Conservation (phyloP, 768 basidiomycete genomes). For the Leccinum longicurvipes region DNA sequence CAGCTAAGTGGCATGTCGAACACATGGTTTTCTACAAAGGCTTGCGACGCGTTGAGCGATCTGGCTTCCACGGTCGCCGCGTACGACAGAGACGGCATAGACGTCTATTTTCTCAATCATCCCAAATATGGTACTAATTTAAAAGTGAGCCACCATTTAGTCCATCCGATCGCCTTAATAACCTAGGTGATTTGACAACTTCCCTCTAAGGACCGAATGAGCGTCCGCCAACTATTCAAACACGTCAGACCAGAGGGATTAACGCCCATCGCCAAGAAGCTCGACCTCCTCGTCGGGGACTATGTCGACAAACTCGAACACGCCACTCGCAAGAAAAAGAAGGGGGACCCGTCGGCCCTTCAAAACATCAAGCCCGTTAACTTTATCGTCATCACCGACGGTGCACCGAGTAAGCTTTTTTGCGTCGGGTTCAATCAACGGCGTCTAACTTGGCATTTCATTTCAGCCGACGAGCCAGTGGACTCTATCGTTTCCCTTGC, state of each 20-base stretch:
- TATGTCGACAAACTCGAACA: conserved; percentile 36
- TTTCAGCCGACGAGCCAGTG: conserved; percentile 49
- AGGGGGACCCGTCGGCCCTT: conserved; percentile 21
- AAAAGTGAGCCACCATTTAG: conserved; percentile 30
- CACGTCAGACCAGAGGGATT: conserved; percentile 41
- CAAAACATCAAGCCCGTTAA: conserved; percentile 52
- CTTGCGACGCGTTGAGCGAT: conserved; percentile 38
- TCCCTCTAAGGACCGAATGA: conserved; percentile 32
- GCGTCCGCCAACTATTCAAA: conserved; percentile 42
- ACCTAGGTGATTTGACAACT: neutral
- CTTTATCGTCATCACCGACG: conserved; percentile 61
- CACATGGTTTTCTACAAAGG: neutral
- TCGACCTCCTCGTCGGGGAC: conserved; percentile 37
- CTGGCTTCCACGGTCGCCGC: conserved; percentile 46
- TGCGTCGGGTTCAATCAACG: neutral
- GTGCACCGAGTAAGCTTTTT: conserved; percentile 47
- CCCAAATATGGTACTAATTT: conserved; percentile 32
- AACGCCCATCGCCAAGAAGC: conserved; percentile 44
- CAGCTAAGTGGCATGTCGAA: neutral
- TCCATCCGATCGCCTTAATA: neutral
- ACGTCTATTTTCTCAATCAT: conserved; percentile 59
- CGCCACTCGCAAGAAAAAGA: conserved; percentile 26
- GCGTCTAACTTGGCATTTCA: neutral
- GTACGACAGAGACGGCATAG: conserved; percentile 58
- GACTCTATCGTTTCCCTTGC: conserved; percentile 46